Evolutionary conservation across 1,139 yeast species (phyloP).

Genomic region (Lodderomyces jiufengensis): DNA sequence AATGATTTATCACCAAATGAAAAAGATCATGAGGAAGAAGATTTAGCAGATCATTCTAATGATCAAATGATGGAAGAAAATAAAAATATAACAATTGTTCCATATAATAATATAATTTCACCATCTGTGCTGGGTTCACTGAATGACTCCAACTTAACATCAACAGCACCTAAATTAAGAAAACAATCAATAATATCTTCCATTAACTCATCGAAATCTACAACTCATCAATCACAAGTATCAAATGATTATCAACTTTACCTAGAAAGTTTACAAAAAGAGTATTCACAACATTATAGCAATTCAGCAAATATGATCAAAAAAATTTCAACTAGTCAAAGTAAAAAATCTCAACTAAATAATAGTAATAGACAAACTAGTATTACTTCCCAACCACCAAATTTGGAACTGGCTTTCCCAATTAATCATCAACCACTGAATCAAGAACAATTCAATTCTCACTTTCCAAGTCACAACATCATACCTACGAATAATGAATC

Average conservation of each 20-base stretch:
- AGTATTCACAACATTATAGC: slow-evolving; percentile 13
- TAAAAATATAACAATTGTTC: slow-evolving; percentile 20
- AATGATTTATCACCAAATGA: slow-evolving; percentile 10
- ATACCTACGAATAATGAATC: background rate
- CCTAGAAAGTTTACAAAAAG: slow-evolving; percentile 16
- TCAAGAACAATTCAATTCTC: too few relatives aligned
- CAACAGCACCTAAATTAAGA: slow-evolving; percentile 7
- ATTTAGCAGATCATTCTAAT: background rate
- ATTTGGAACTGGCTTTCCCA: slow-evolving; percentile 1
- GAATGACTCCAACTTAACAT: slow-evolving; percentile 2
- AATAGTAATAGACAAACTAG: background rate
- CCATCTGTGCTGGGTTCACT: slow-evolving; percentile 5
- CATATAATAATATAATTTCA: slow-evolving; percentile 19
- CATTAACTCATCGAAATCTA: slow-evolving; percentile 16
- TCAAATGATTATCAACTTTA: slow-evolving; percentile 20
- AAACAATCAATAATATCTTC: slow-evolving; percentile 8
- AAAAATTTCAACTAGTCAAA: slow-evolving; percentile 3
- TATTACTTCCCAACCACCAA: background rate
- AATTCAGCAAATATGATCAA: slow-evolving; percentile 7
- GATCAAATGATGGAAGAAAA: slow-evolving; percentile 1
- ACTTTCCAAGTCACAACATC: too few relatives aligned
- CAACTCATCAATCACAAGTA: slow-evolving; percentile 6
- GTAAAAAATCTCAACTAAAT: background rate
- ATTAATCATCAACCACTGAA: background rate
- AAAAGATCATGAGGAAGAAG: slow-evolving; percentile 2